Base-by-base conservation (phyloP, 2,329 filamentous ascomycete genomes). In the Stagonosporopsis vannaccii region DNA sequence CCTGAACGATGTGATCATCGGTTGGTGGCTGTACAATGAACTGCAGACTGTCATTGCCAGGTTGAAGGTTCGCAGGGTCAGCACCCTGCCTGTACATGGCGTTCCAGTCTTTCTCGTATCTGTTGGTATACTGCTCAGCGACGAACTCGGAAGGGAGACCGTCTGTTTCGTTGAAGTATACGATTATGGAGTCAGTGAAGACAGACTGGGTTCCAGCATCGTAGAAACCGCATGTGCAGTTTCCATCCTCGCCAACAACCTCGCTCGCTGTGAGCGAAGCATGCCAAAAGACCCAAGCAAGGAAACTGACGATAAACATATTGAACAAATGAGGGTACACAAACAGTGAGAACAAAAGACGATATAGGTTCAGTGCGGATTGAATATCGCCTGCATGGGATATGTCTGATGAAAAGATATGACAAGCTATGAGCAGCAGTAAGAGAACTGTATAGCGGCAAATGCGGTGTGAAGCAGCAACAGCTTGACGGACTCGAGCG, bases 161-260 rank as follows among this genome's bases (percentile, higher is more conserved):
- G 7, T 62, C 62, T 2, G 80, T 79, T 56, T 82, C 81, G 61
- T 83, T 83, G 74, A 83, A 83, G 66, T 82, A 83, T 4, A 79
- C 70, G 43, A 82, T 79, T 23, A 80, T 73, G 7, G 77, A 77
- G 40, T 83, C 80, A 0, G 80, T 83, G 59, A 77, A 82, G 11
- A 80, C 59, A 17, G 73, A 61, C 8, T 72, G 63, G 2, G 75
- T 76, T 7, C 63, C 55, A 1, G 64, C 55, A 58, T 83, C 80
- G 53, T 76, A 75, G 55, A 78, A 83, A 12, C 81, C 81, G 60
- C 81, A 83, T 23, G 73, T 71, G 58, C 81, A 83, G 52, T 75
- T 71, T 9, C 57, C 58, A n/a, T 61, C 42, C 11, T 49, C 59
- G 25, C 58, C 58, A 2, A 44, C 42, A 26, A 69, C 62, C 44